phyloP scores from a whole-genome alignment of 2,329 filamentous ascomycete species.

The Beauveria scarabaeidicola region DNA sequence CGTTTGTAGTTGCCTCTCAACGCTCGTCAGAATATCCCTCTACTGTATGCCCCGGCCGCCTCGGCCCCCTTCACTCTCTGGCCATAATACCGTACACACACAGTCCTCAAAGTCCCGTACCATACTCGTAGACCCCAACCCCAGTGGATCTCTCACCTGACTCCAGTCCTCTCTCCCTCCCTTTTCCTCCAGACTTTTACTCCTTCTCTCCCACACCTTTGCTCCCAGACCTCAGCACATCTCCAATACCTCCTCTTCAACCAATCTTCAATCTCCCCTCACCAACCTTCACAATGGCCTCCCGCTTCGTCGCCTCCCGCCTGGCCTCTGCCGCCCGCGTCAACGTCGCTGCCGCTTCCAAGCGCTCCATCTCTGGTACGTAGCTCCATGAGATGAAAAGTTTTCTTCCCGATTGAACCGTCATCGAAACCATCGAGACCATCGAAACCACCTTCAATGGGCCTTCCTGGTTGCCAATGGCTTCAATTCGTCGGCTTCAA shows the following conservation, averaged over 20 bases:
- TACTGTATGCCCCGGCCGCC: conserved; percentile 10
- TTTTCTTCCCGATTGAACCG: conserved; percentile 15
- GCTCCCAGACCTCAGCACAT: conserved; percentile 15
- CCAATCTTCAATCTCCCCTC: conserved; percentile 33
- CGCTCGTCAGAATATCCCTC: conserved; percentile 11
- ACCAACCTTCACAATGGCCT: conserved; percentile 65
- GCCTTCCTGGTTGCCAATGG: conserved; percentile 11
- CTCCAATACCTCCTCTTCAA: conserved; percentile 17
- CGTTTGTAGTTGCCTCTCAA: conserved; percentile 4
- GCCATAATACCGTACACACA: conserved; percentile 7
- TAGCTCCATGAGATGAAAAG: conserved; percentile 21
- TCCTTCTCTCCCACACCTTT: conserved; percentile 20
- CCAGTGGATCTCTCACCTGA: conserved; percentile 15
- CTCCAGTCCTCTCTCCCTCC: conserved; percentile 19
- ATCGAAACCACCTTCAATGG: conserved; percentile 2
- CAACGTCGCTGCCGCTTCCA: conserved; percentile 66
- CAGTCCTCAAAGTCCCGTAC: conserved; percentile 1
- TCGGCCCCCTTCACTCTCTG: conserved; percentile 2
- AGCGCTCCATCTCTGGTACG: conserved; percentile 71
- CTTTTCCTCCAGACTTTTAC: conserved; percentile 22
- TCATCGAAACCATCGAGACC: conserved; percentile 1
- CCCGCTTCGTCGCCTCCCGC: conserved; percentile 69
- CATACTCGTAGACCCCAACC: conserved; percentile 10
- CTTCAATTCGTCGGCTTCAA: background rate
- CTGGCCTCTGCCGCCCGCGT: conserved; percentile 68